These are phyloP conservation scores for Penicillium rolfsii DNA, from an alignment of 2,329 filamentous ascomycete genomes.

Conservation along the genomic window DNA sequence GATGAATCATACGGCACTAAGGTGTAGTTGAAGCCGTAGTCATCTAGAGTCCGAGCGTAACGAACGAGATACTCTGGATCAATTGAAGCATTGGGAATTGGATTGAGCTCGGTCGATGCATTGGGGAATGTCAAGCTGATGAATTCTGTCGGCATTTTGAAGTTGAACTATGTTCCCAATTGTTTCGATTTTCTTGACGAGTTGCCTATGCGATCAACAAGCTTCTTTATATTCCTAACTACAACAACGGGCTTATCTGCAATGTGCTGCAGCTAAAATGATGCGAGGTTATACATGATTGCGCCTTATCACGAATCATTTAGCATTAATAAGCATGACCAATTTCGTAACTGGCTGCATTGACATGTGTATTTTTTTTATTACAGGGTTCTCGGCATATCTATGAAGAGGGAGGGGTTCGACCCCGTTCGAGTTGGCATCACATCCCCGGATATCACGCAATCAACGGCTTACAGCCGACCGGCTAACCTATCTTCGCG, in stretches of 20 bases:
- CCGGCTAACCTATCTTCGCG: neutral
- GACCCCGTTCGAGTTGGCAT: neutral
- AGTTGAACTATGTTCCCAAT: neutral
- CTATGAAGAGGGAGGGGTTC: neutral
- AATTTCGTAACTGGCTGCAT: neutral
- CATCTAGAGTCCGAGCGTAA: conserved; percentile 35
- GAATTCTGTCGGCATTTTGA: conserved; percentile 53
- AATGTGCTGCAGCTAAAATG: neutral
- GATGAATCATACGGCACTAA: conserved; percentile 62
- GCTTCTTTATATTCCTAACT: neutral
- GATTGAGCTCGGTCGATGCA: conserved; percentile 59
- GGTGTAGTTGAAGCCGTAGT: conserved; percentile 65
- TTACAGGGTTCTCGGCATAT: neutral
- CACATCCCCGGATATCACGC: neutral
- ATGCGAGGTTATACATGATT: conserved; percentile 10
- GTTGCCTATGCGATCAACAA: neutral
- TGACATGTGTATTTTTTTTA: neutral
- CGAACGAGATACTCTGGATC: conserved; percentile 44
- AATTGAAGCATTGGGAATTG: conserved; percentile 55
- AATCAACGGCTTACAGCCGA: neutral
- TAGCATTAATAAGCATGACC: neutral
- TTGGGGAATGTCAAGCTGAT: conserved; percentile 63
- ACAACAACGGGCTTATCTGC: neutral
- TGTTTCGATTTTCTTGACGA: neutral
- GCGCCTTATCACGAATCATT: conserved; percentile 12